phyloP scores from a whole-genome alignment of 129 eudicot species.

The Ambrosia trifida region DNA sequence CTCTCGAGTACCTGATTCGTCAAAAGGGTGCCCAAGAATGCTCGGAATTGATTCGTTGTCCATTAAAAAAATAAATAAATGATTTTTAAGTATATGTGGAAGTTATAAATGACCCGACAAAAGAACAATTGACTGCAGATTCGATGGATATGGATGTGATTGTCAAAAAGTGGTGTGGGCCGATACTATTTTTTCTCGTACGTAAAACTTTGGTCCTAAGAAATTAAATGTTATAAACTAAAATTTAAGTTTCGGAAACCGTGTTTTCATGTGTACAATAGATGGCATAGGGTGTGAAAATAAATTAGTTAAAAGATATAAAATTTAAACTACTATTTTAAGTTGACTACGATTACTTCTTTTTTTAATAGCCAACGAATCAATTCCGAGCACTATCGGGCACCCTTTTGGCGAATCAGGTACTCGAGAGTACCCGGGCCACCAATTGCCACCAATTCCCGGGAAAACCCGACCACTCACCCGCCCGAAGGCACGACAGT shows the following conservation, averaged over 20 bases:
- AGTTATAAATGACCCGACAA: background rate
- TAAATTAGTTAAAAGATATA: background rate
- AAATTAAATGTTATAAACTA: background rate
- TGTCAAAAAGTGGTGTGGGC: background rate
- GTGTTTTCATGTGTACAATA: conserved; percentile 7
- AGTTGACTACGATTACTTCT: background rate
- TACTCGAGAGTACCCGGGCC: too few relatives aligned
- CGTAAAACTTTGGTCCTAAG: background rate
- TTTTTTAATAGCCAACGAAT: background rate
- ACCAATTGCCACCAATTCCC: too few relatives aligned
- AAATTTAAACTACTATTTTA: background rate
- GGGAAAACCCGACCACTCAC: too few relatives aligned
- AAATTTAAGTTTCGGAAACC: background rate
- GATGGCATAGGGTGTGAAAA: background rate
- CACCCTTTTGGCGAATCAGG: too few relatives aligned
- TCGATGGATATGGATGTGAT: background rate
- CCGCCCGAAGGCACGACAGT: too few relatives aligned
- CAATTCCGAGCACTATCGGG: too few relatives aligned
- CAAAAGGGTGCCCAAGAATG: too few relatives aligned
- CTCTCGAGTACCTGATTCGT: too few relatives aligned
- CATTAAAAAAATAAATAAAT: background rate
- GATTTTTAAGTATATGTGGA: background rate
- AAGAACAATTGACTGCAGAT: background rate
- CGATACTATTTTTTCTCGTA: background rate
- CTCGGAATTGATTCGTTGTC: too few relatives aligned